Percentiles rank a stretch among this genome's conserved stretches.
phyloP scores from a whole-genome alignment of 331 rosid genomes.

The Prunus yedoensis region DNA sequence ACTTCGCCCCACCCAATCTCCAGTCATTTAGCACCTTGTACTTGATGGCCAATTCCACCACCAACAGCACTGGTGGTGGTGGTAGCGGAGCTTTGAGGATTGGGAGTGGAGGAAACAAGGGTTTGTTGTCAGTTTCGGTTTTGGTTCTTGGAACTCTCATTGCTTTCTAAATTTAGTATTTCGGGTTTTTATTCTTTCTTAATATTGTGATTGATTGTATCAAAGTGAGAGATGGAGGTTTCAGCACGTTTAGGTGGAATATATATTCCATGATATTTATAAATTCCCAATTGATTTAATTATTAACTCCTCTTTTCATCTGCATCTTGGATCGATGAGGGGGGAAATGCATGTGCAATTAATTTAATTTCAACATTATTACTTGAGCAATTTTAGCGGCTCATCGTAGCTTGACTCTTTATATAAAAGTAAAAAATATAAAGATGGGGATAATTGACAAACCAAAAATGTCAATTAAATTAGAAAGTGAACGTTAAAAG shows the following conservation, averaged over 20 bases:
- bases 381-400: background rate
- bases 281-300: background rate
- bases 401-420: background rate
- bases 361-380: background rate
- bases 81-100: constrained; percentile 7
- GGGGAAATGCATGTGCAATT: background rate
- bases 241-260: background rate
- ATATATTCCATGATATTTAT: background rate
- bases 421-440: background rate
- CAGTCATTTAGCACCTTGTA: background rate
- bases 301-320: background rate
- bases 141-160: constrained; percentile 11
- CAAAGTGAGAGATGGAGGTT: background rate
- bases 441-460: background rate
- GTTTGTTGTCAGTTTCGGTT: background rate
- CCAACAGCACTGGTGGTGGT: background rate
- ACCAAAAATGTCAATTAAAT: background rate
- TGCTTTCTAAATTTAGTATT: background rate
- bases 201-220: too few relatives aligned
- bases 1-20: background rate
- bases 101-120: background rate
- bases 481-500: background rate
- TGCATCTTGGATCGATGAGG: background rate
- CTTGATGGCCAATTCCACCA: background rate
- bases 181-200: background rate